Evolutionary conservation across 495 filamentous ascomycete species (phyloP).

Genomic region (Penicillium nucicola): DNA sequence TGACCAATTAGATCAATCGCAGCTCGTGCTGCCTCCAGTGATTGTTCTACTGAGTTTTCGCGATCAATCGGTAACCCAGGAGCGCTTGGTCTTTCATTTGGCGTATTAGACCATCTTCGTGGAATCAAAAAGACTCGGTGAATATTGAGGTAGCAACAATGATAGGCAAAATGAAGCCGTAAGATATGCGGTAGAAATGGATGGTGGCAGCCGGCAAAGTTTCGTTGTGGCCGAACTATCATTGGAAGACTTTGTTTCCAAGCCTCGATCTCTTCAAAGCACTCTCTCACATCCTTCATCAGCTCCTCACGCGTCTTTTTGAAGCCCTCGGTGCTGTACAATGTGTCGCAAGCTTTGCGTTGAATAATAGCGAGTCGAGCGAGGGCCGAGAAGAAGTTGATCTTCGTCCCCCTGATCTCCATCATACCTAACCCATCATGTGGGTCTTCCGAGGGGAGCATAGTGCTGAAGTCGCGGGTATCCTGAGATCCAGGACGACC

Average conservation of each 20-base stretch:
- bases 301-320: not conserved
- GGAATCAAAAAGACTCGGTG: slow-evolving; percentile 4
- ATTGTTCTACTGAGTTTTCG: not conserved
- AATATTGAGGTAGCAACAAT: slow-evolving; percentile 16
- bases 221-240: not conserved
- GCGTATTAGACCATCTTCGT: not conserved
- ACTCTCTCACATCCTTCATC: slow-evolving; percentile 3
- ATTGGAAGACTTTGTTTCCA: slow-evolving; percentile 9
- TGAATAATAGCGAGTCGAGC: slow-evolving; percentile 16
- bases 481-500: slow-evolving; percentile 16
- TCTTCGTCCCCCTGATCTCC: not conserved
- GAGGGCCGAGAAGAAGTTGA: slow-evolving; percentile 14
- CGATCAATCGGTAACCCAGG: not conserved
- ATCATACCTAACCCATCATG: slow-evolving; percentile 12
- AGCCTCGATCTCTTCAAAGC: slow-evolving; percentile 8
- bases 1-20: slow-evolving; percentile 6
- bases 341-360: slow-evolving; percentile 9
- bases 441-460: slow-evolving; percentile 7
- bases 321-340: slow-evolving; percentile 4
- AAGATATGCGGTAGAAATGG: slow-evolving; percentile 10
- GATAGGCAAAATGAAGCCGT: slow-evolving; percentile 14
- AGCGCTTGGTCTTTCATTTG: not conserved
- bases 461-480: slow-evolving; percentile 12
- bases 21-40: slow-evolving; percentile 14
- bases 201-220: not conserved